These are phyloP conservation scores for Hypoxylon sp. DNA, from an alignment of 2,329 filamentous ascomycete species.

Conservation along the genomic window DNA sequence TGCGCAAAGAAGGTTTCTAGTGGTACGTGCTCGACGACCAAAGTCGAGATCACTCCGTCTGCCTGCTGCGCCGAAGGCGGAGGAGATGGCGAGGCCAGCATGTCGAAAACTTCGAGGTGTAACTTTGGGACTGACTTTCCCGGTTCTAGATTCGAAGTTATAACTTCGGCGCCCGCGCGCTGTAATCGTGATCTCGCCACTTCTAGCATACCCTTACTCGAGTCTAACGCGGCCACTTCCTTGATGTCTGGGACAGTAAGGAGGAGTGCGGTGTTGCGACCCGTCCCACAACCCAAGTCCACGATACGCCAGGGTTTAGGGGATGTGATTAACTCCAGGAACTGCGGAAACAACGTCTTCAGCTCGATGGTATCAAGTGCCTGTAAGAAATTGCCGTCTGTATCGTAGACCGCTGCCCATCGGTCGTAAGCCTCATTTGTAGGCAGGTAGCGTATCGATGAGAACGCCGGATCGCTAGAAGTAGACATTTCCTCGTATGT, in stretches of 20 bases:
- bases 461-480: slow-evolving; percentile 27
- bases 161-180: background rate
- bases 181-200: slow-evolving; percentile 62
- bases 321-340: slow-evolving; percentile 57
- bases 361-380: slow-evolving; percentile 73
- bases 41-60: slow-evolving; percentile 69
- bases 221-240: slow-evolving; percentile 68
- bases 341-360: slow-evolving; percentile 62
- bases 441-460: slow-evolving; percentile 52
- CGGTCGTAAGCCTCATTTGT: slow-evolving; percentile 55
- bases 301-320: slow-evolving; percentile 60
- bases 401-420: slow-evolving; percentile 69
- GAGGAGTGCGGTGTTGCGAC: slow-evolving; percentile 72
- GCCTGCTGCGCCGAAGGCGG: slow-evolving; percentile 50
- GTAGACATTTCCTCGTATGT: slow-evolving; percentile 18
- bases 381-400: slow-evolving; percentile 76
- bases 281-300: slow-evolving; percentile 77
- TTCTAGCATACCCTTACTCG: slow-evolving; percentile 70
- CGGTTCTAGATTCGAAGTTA: background rate
- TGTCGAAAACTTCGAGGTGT: slow-evolving; percentile 57
- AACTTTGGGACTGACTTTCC: slow-evolving; percentile 18
- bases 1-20: slow-evolving; percentile 65
- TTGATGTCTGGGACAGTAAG: slow-evolving; percentile 54
- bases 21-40: slow-evolving; percentile 76
- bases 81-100: slow-evolving; percentile 52